A percentile compares a stretch with the other conserved stretches of the same genome.
Evolutionary conservation across 2,329 filamentous ascomycete genomes (phyloP).

Genomic region (Cercospora brassicicola): DNA sequence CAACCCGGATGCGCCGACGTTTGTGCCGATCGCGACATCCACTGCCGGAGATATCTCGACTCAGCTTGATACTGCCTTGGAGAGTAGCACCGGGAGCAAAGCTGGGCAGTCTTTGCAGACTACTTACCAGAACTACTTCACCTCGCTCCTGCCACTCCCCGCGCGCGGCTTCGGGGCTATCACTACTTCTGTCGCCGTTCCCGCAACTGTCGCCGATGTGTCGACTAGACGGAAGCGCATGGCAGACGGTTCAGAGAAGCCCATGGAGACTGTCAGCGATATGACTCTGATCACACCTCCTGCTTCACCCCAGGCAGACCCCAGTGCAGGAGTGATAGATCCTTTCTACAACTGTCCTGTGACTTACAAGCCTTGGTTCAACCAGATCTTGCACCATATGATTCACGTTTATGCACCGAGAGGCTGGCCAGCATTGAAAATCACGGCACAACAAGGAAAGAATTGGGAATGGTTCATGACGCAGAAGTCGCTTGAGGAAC

Average conservation of each 20-base stretch:
- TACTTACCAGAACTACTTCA: slow-evolving; percentile 10
- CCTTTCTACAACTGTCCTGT: slow-evolving; percentile 39
- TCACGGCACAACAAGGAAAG: slow-evolving; percentile 33
- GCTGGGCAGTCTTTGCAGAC: background rate
- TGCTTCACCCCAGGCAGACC: slow-evolving; percentile 19
- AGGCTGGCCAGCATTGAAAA: slow-evolving; percentile 38
- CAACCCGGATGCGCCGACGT: slow-evolving; percentile 12
- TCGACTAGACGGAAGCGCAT: slow-evolving; percentile 21
- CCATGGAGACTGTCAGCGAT: slow-evolving; percentile 5
- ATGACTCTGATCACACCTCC: slow-evolving; percentile 28
- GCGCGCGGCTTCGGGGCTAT: background rate
- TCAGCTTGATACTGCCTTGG: slow-evolving; percentile 9
- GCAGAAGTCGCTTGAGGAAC: slow-evolving; percentile 36
- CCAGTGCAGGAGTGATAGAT: slow-evolving; percentile 25
- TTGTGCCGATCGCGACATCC: slow-evolving; percentile 12
- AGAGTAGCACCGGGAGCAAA: background rate
- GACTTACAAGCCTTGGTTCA: slow-evolving; percentile 35
- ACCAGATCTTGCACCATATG: slow-evolving; percentile 39
- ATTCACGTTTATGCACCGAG: slow-evolving; percentile 38
- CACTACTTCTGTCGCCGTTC: slow-evolving; percentile 1
- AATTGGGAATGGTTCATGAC: slow-evolving; percentile 40
- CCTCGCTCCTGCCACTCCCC: background rate
- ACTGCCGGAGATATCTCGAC: slow-evolving; percentile 10
- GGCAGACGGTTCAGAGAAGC: slow-evolving; percentile 28
- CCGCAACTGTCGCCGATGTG: background rate